phyloP scores from a whole-genome alignment of 345 rosid genomes.

The Triadica sebifera region DNA sequence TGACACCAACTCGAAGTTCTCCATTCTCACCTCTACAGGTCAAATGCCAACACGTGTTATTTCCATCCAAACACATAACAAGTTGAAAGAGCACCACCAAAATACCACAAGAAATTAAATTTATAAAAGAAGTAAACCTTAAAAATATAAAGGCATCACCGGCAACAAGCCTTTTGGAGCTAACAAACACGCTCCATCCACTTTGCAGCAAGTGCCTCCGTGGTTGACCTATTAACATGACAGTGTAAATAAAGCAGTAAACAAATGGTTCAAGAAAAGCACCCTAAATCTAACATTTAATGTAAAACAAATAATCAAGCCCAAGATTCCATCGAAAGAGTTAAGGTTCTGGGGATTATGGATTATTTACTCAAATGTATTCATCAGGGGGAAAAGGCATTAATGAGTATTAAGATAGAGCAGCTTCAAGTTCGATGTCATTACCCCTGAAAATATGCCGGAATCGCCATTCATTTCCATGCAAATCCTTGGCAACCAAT shows the following conservation, averaged over 20 bases:
- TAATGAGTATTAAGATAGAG: too few species aligned
- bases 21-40: constrained; percentile 49
- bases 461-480: constrained; percentile 57
- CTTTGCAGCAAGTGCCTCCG: constrained; percentile 65
- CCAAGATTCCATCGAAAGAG: too few species aligned
- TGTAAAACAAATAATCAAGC: neutral
- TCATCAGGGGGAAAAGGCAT: too few species aligned
- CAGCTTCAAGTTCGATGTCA: too few species aligned
- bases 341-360: too few species aligned
- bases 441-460: constrained; percentile 53
- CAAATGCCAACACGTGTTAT: neutral
- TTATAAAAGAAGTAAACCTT: constrained; percentile 31
- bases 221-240: constrained; percentile 51
- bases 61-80: too few species aligned
- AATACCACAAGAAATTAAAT: neutral
- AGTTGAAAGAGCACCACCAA: neutral
- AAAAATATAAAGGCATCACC: constrained; percentile 70
- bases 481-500: constrained; percentile 61
- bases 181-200: constrained; percentile 66
- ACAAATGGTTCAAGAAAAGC: neutral
- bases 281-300: neutral
- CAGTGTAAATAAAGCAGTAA: neutral
- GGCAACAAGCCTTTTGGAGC: constrained; percentile 60
- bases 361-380: too few species aligned
- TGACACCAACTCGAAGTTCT: constrained; percentile 64